Conservation (phyloP, 2,329 filamentous ascomycete genomes). For the Ophiostoma pallidulum region DNA sequence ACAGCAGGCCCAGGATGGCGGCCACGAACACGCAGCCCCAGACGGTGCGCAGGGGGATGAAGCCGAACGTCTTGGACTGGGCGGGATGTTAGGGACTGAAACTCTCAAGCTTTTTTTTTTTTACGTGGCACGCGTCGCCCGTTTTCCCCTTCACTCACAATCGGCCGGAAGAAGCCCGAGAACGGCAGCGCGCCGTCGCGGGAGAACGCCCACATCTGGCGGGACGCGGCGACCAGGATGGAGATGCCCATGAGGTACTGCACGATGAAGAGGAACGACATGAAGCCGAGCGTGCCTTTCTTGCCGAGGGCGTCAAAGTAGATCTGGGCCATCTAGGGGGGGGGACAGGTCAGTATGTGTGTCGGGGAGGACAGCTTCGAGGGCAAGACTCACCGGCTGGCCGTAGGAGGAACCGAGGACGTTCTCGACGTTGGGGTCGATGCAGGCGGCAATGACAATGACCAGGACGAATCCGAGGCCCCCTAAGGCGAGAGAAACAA, state of each 20-base stretch:
- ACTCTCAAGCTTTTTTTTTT: no score
- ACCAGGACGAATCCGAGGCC: slow-evolving; percentile 47
- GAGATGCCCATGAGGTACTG: slow-evolving; percentile 54
- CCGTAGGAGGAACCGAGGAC: slow-evolving; percentile 42
- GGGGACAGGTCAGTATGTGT: background rate
- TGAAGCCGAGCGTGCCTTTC: slow-evolving; percentile 47
- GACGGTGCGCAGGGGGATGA: slow-evolving; percentile 48
- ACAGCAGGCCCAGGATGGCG: slow-evolving; percentile 46
- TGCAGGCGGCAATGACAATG: slow-evolving; percentile 49
- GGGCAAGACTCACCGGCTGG: slow-evolving; percentile 33
- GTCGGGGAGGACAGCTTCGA: no score
- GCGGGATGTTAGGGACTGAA: background rate
- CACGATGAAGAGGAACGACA: slow-evolving; percentile 49
- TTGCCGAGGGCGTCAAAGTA: slow-evolving; percentile 54
- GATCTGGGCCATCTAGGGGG: slow-evolving; percentile 33
- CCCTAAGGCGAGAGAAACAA: slow-evolving; percentile 25
- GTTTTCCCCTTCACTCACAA: no score
- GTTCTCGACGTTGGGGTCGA: slow-evolving; percentile 40
- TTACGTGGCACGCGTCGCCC: no score
- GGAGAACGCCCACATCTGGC: slow-evolving; percentile 55
- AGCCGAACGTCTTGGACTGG: slow-evolving; percentile 39
- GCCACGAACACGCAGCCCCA: slow-evolving; percentile 43
- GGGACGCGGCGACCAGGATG: slow-evolving; percentile 47
- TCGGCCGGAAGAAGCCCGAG: slow-evolving; percentile 45
- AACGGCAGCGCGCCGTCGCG: slow-evolving; percentile 54